Base-by-base conservation (phyloP, 208 protist genomes). In the Crithidia sp. region DNA sequence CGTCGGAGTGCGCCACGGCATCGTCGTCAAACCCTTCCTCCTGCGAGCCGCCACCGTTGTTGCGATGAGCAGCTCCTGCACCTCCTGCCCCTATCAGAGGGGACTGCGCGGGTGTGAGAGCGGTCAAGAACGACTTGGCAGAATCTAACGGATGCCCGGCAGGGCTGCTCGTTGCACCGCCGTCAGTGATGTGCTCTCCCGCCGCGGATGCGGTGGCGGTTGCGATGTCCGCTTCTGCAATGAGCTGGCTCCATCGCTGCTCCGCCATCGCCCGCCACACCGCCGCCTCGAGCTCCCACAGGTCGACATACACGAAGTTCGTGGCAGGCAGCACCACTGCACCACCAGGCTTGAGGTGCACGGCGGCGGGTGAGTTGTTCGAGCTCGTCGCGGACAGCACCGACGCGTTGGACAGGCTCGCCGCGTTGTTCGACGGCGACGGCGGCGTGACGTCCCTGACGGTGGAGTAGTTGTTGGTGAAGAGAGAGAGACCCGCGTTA, bases 381-480 rank as follows among this genome's bases (percentile, higher is more conserved):
- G 40, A 43, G 39, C 6, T 16, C 4, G 12, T 9, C 12, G 28
- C 39, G 10, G 57, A 17, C 39, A 8, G 28, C 57, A 39, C 14
- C 39, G 39, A 62, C 57, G 55, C 28, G 55, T 36, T 8, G 0
- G 55, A 36, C 16, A 59, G 8, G 28, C 52, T 56, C 7, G 55
- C 55, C 7, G 57, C 57, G 57, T 14, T 28, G 59, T 10, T 55
- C 19, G 19, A 4, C n/a, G 59, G 41, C 49, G 28, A 2, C 41
- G 64, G 66, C 19, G 68, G 68, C n/a, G 68, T 73, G 5, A 54
- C 59, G 19, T 73, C 68, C 6, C 68, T 56, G 13, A 73, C 61
- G 13, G 71, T 82, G 7, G 78, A 77, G 59, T 77, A 87, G 62
- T 74, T 75, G 59, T 87, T 87, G 47, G 72, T 82, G 52, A 83